Evolutionary conservation across 805 yeast species (phyloP), one percentile per base, ranked within the genome.

Genomic region (Starmerella roubikii): DNA sequence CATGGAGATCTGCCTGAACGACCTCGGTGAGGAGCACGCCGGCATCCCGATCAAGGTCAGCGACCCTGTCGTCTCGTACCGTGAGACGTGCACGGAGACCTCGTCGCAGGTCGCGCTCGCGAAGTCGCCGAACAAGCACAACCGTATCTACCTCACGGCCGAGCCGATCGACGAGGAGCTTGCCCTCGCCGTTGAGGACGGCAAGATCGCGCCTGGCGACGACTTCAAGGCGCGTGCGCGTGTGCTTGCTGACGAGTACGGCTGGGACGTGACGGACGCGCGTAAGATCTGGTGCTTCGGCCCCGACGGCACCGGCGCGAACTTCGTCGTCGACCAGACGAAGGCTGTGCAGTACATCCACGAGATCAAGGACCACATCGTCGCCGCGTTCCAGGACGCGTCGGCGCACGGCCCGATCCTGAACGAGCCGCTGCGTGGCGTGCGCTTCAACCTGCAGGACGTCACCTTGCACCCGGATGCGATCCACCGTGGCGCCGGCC

Each of bases 281-380:
- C 86, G 98, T 81, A 88, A 91, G 91, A 91, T 88, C 65, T 88
- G 98, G 98, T 84, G 95, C 81, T 88, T 88, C 85, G 98, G 98
- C 74, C 97, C 98, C 66, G 98, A 88, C 65, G 96, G 96, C 71
- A 78, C 73, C 67, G 98, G 98, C 72, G 86, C 98, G 62, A 88
- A 88, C 76, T 69, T 91, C 64, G 96, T 88, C 64, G 93, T 88
- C 69, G 98, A 88, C 75, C 96, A 86, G 73, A 88, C 97, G 64
- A 88, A 88, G 88, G 98, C 98, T 62, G 97, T 88, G 51, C 97
- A 91, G 75, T 88, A 86, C 85, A 78, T 88, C 72, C 68, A 74
- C 68, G 98, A 88, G 77, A 91, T 91, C 78, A 88, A 88, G 83
- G 98, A 88, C 71, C 88, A 94, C 62, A 95, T 86, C 62, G 95